phyloP scores from a whole-genome alignment of 2,329 filamentous ascomycete genomes.

The Hypoxylon sp. region DNA sequence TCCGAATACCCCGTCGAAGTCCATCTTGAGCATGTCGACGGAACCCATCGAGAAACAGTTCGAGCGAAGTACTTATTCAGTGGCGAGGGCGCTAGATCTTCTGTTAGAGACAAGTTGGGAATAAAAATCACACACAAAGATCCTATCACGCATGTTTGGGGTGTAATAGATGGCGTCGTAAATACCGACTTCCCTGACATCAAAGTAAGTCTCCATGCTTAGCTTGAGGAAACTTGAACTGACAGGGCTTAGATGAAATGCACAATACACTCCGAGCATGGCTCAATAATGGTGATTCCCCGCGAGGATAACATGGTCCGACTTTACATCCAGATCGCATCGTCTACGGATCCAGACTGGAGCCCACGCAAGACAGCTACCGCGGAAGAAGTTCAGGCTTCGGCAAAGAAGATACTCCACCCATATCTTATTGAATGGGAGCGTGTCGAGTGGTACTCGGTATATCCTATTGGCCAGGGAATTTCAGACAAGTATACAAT shows the following conservation, averaged over 20 bases:
- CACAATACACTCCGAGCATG: slow-evolving; percentile 80
- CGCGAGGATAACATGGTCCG: slow-evolving; percentile 78
- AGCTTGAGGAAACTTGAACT: slow-evolving; percentile 52
- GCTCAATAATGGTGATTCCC: slow-evolving; percentile 86
- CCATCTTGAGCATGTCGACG: slow-evolving; percentile 81
- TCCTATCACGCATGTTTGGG: slow-evolving; percentile 80
- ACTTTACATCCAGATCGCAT: slow-evolving; percentile 78
- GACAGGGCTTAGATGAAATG: slow-evolving; percentile 75
- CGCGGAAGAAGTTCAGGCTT: slow-evolving; percentile 73
- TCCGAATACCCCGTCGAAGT: slow-evolving; percentile 85
- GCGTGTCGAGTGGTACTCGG: slow-evolving; percentile 80
- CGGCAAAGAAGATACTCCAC: slow-evolving; percentile 75
- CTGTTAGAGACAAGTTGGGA: slow-evolving; percentile 73
- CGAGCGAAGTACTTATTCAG: slow-evolving; percentile 79
- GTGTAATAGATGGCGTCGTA: slow-evolving; percentile 81
- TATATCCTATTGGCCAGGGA: slow-evolving; percentile 83
- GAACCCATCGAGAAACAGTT: slow-evolving; percentile 76
- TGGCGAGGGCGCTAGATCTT: slow-evolving; percentile 79
- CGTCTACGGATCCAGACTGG: slow-evolving; percentile 73
- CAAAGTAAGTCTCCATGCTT: slow-evolving; percentile 64
- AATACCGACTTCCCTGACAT: slow-evolving; percentile 84
- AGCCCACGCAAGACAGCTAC: slow-evolving; percentile 75
- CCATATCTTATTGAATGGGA: slow-evolving; percentile 79
- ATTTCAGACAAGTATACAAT: slow-evolving; percentile 78
- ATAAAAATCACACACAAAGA: slow-evolving; percentile 81